These are phyloP conservation scores for Herpetomonas tarakana DNA, from an alignment of 208 protist genomes.

Conservation along the genomic window DNA sequence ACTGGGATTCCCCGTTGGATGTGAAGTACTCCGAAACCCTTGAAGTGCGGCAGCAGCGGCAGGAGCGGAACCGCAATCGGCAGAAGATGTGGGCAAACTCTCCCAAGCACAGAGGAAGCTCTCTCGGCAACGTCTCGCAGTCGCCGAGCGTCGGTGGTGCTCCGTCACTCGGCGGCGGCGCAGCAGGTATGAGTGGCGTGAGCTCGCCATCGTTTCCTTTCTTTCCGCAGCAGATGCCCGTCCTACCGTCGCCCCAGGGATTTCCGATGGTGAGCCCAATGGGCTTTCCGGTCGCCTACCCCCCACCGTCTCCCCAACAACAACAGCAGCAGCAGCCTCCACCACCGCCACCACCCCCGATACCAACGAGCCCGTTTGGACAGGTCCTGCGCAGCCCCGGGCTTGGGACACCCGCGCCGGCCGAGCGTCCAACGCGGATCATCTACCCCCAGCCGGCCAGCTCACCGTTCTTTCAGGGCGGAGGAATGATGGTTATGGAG, in stretches of 20 bases:
- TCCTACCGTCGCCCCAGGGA: constrained; percentile 49
- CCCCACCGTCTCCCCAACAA: constrained; percentile 15
- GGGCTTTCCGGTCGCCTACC: constrained; percentile 34
- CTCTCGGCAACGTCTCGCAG: not conserved
- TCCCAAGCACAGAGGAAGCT: constrained; percentile 53
- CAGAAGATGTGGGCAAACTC: constrained; percentile 69
- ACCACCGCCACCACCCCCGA: constrained; percentile 9
- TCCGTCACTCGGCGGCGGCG: not conserved
- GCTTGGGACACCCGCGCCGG: not conserved
- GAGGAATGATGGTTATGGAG: constrained; percentile 27
- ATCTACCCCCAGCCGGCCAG: constrained; percentile 36
- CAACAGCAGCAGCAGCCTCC: not conserved
- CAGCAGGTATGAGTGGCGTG: not conserved
- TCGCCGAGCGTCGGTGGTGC: not conserved
- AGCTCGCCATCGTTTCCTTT: not conserved
- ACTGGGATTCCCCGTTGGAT: constrained; percentile 67
- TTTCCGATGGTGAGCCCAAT: constrained; percentile 21
- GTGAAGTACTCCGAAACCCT: constrained; percentile 85
- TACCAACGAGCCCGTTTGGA: constrained; percentile 2
- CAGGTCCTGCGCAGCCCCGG: not conserved
- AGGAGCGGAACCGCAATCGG: constrained; percentile 83
- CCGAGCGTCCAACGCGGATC: constrained; percentile 26
- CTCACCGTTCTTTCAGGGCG: constrained; percentile 20
- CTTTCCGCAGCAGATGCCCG: not conserved
- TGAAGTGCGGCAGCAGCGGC: constrained; percentile 80